These are phyloP conservation scores for Bacidia rubella DNA, from an alignment of 495 filamentous ascomycete species.

Conservation along the genomic window DNA sequence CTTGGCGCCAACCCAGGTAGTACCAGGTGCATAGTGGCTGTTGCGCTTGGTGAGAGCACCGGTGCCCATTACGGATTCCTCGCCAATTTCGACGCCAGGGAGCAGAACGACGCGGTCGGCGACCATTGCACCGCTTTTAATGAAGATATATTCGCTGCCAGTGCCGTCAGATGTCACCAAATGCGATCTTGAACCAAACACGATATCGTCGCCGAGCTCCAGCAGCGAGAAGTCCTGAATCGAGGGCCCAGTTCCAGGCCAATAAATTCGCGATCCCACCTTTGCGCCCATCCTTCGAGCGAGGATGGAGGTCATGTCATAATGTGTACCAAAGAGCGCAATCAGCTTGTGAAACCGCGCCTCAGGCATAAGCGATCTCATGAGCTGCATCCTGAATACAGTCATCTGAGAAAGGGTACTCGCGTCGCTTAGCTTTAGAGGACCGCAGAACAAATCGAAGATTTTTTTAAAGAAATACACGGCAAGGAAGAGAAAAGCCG, in stretches of 20 bases:
- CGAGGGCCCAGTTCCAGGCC: slow-evolving; percentile 33
- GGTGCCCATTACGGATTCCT: slow-evolving; percentile 29
- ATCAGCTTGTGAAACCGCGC: slow-evolving; percentile 22
- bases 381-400: slow-evolving; percentile 24
- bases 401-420: slow-evolving; percentile 18
- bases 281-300: slow-evolving; percentile 29
- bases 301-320: slow-evolving; percentile 30
- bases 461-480: not conserved
- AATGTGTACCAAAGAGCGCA: slow-evolving; percentile 28
- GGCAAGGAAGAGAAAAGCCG: not conserved
- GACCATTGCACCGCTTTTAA: slow-evolving; percentile 32
- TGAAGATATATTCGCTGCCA: slow-evolving; percentile 26
- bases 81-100: slow-evolving; percentile 28
- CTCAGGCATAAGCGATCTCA: slow-evolving; percentile 24
- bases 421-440: slow-evolving; percentile 17
- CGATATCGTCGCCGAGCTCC: slow-evolving; percentile 35
- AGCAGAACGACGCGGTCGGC: slow-evolving; percentile 29
- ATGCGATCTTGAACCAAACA: slow-evolving; percentile 33
- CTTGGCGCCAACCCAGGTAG: slow-evolving; percentile 32
- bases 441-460: not conserved
- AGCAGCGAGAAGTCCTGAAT: slow-evolving; percentile 32
- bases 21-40: slow-evolving; percentile 24
- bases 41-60: slow-evolving; percentile 30
- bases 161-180: slow-evolving; percentile 31
- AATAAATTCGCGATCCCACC: slow-evolving; percentile 33